These are phyloP conservation scores for Plasmodium chabaudi DNA, from an alignment of 169 alveolate species.

Conservation along the genomic window DNA sequence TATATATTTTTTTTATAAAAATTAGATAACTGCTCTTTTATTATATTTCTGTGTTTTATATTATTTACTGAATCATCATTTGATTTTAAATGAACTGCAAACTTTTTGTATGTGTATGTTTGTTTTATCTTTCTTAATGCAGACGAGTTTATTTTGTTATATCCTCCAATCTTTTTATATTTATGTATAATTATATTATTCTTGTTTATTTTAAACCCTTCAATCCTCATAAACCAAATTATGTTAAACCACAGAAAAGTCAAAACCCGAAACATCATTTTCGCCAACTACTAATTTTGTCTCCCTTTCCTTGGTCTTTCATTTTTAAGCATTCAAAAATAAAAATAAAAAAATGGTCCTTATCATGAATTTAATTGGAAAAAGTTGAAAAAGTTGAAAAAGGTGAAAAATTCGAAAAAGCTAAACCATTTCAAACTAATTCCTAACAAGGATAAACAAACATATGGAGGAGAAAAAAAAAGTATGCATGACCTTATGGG, in stretches of 20 bases:
- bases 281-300: neutral
- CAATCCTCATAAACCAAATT: slow-evolving; percentile 5
- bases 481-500: too few species aligned
- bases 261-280: slow-evolving; percentile 24
- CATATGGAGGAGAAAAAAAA: too few species aligned
- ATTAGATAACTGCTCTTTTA: neutral
- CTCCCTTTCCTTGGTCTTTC: slow-evolving; percentile 15
- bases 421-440: too few species aligned
- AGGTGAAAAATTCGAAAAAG: too few species aligned
- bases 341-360: too few species aligned
- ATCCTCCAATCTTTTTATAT: neutral
- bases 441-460: too few species aligned
- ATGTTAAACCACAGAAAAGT: slow-evolving; percentile 16
- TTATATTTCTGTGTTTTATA: neutral
- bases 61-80: neutral
- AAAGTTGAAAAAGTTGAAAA: too few species aligned
- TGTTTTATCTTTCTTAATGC: slow-evolving; percentile 9
- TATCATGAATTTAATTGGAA: too few species aligned
- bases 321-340: too few species aligned
- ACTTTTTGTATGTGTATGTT: slow-evolving; percentile 10
- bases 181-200: neutral
- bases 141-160: neutral
- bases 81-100: slow-evolving; percentile 10
- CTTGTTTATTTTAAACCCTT: slow-evolving; percentile 14
- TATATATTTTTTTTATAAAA: slow-evolving; percentile 19